phyloP scores from a whole-genome alignment of 257 asterid genomes.

The Capsicum rhomboideum region DNA sequence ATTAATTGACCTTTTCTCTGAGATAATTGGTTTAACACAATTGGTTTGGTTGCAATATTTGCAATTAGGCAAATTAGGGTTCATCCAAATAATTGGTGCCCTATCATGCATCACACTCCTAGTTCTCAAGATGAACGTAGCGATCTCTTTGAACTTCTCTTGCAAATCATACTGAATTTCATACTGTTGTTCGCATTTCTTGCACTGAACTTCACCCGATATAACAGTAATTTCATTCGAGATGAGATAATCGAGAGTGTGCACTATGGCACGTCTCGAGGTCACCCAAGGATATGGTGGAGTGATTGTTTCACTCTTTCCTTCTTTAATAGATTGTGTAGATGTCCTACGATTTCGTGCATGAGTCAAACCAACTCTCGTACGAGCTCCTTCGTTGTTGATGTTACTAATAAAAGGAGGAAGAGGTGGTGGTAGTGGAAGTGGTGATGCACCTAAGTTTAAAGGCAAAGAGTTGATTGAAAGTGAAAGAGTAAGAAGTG shows the following conservation, averaged over 20 bases:
- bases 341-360: not conserved
- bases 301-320: not conserved
- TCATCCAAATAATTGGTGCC: conserved; percentile 11
- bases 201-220: conserved; percentile 10
- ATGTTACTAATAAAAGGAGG: not conserved
- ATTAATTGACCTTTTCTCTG: not conserved
- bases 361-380: not conserved
- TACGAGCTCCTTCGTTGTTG: not conserved
- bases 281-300: conserved; percentile 15
- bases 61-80: conserved; percentile 6
- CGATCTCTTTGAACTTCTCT: conserved; percentile 2
- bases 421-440: not conserved
- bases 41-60: conserved; percentile 10
- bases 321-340: not conserved
- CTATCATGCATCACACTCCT: conserved; percentile 7
- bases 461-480: not conserved
- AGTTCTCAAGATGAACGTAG: not conserved
- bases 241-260: not conserved
- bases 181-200: not conserved
- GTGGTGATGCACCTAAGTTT: not conserved
- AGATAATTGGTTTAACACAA: conserved; percentile 9
- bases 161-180: not conserved
- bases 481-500: conserved; percentile 12
- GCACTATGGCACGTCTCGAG: not conserved
- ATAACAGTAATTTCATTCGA: not conserved